Evolutionary conservation across 371 early-diverging fungal genomes (phyloP).

Genomic region (Mortierella sp.): DNA sequence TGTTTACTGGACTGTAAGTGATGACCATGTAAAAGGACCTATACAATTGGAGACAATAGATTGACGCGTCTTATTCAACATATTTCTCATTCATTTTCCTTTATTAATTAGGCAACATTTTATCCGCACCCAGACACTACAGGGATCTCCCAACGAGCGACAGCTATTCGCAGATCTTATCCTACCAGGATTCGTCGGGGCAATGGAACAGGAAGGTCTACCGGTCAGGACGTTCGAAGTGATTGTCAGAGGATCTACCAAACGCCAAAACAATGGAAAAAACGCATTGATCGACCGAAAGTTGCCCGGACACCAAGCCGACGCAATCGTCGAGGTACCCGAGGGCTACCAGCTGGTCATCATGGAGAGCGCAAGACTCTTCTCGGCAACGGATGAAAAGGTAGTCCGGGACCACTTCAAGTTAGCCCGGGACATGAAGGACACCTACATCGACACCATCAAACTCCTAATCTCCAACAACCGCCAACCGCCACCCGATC

Average conservation of each 20-base stretch:
- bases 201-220: slow-evolving; percentile 8
- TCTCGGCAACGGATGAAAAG: slow-evolving; percentile 11
- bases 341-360: slow-evolving; percentile 14
- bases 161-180: slow-evolving; percentile 8
- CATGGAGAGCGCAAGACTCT: slow-evolving; percentile 14
- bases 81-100: no score
- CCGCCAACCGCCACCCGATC: slow-evolving; percentile 5
- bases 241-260: slow-evolving; percentile 1
- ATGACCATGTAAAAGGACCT: no score
- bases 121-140: no score
- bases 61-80: no score
- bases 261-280: slow-evolving; percentile 13
- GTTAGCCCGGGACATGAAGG: slow-evolving; percentile 8
- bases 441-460: slow-evolving; percentile 5
- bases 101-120: no score
- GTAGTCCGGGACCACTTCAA: slow-evolving; percentile 9
- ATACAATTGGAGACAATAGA: no score
- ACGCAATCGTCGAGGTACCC: slow-evolving; percentile 8
- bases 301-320: slow-evolving; percentile 9
- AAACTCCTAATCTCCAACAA: slow-evolving; percentile 14
- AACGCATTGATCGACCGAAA: slow-evolving; percentile 12
- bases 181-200: slow-evolving; percentile 8
- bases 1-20: no score
- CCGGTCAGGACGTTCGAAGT: slow-evolving; percentile 15
- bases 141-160: slow-evolving; percentile 12